Percentiles rank a stretch among this genome's conserved stretches.
These are phyloP conservation scores for Esteya vermicola DNA, from an alignment of 2,329 filamentous ascomycete genomes.

Conservation along the genomic window DNA sequence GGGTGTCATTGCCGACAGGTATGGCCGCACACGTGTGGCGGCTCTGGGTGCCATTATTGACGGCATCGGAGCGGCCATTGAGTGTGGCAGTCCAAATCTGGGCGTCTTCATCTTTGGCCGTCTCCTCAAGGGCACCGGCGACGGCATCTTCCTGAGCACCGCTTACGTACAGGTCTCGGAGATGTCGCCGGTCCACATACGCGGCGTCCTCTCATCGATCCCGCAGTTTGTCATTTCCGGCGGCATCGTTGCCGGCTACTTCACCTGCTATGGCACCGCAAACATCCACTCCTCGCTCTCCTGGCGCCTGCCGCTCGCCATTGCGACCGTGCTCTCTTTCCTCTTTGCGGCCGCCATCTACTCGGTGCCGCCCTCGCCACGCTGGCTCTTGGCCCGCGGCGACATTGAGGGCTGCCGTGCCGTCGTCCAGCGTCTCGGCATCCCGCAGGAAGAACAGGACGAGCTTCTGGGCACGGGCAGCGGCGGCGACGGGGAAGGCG, in stretches of 20 bases:
- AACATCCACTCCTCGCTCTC: conserved; percentile 30
- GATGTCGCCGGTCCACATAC: conserved; percentile 35
- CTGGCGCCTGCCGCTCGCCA: conserved; percentile 39
- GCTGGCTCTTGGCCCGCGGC: conserved; percentile 36
- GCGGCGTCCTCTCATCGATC: conserved; percentile 36
- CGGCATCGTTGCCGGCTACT: conserved; percentile 41
- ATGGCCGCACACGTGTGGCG: conserved; percentile 39
- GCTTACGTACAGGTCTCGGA: conserved; percentile 42
- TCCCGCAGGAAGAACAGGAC: conserved; percentile 28
- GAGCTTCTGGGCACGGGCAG: conserved; percentile 22
- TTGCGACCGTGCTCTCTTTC: conserved; percentile 21
- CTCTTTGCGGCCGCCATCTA: conserved; percentile 15
- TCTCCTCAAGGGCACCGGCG: conserved; percentile 39
- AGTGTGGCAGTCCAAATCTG: conserved; percentile 21
- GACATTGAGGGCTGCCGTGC: conserved; percentile 26
- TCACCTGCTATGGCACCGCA: conserved; percentile 44
- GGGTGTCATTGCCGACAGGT: conserved; percentile 35
- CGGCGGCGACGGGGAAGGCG: too few species aligned
- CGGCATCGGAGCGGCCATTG: conserved; percentile 32
- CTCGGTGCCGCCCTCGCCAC: conserved; percentile 35
- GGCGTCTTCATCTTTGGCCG: conserved; percentile 41
- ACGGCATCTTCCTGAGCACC: conserved; percentile 40
- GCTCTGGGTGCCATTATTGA: conserved; percentile 37
- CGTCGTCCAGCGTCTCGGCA: conserved; percentile 24
- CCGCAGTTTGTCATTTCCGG: conserved; percentile 38